phyloP scores from a whole-genome alignment of 129 eudicot genomes.

The Artemisia annua region DNA sequence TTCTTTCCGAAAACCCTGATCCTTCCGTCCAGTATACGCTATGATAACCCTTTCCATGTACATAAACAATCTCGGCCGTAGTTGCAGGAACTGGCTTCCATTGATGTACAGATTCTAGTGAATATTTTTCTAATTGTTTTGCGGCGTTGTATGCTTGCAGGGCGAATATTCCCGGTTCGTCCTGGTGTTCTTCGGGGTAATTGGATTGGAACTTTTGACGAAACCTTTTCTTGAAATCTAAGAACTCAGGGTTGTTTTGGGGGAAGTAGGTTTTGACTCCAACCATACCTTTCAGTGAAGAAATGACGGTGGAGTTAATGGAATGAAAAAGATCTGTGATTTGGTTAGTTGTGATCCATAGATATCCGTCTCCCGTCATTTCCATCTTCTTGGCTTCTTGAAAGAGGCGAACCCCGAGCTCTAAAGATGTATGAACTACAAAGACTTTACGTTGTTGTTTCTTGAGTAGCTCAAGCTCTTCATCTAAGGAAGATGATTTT shows the following conservation, averaged over 20 bases:
- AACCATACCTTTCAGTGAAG: conserved; percentile 57
- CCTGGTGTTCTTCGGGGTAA: conserved; percentile 45
- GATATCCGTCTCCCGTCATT: conserved; percentile 52
- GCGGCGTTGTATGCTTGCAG: conserved; percentile 43
- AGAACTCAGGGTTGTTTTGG: conserved; percentile 24
- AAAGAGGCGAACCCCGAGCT: conserved; percentile 43
- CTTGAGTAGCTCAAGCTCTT: conserved; percentile 45
- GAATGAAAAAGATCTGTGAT: conserved; percentile 46
- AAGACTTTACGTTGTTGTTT: conserved; percentile 44
- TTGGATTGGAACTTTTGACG: conserved; percentile 25
- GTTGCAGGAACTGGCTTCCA: conserved; percentile 23
- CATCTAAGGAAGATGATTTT: conserved; percentile 13
- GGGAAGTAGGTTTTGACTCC: conserved; percentile 53
- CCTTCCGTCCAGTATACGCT: conserved; percentile 51
- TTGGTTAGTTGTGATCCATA: conserved; percentile 54
- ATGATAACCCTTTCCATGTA: conserved; percentile 43
- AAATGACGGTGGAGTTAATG: conserved; percentile 30
- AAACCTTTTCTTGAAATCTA: conserved; percentile 38
- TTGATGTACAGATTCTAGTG: conserved; percentile 2
- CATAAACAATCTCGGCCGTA: conserved; percentile 42
- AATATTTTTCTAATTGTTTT: conserved; percentile 7
- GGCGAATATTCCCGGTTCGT: conserved; percentile 52
- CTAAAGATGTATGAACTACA: conserved; percentile 45
- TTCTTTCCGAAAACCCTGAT: conserved; percentile 34
- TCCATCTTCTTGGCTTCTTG: conserved; percentile 39